These are phyloP conservation scores for Cordyceps cateniannulata DNA, from an alignment of 2,329 filamentous ascomycete species.

Conservation along the genomic window DNA sequence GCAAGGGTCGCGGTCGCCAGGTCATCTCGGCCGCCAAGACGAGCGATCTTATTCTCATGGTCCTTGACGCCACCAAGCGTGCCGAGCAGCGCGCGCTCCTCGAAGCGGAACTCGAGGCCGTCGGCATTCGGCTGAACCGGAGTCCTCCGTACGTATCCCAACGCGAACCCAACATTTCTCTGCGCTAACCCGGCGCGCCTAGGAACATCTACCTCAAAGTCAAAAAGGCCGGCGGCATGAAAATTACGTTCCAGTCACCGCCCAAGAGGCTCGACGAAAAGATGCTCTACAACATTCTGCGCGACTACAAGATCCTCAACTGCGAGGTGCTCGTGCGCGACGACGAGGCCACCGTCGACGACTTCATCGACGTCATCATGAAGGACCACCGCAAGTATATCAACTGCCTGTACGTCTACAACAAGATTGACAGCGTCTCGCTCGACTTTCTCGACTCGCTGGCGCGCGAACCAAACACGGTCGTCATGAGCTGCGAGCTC, in stretches of 20 bases:
- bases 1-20: constrained; percentile 90
- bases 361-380: constrained; percentile 99
- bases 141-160: constrained; percentile 66
- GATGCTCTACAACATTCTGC: constrained; percentile 95
- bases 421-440: constrained; percentile 96
- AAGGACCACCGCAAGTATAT: constrained; percentile 98
- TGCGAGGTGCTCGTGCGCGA: constrained; percentile 93
- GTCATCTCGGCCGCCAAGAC: constrained; percentile 98
- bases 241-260: constrained; percentile 88
- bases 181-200: constrained; percentile 14
- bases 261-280: constrained; percentile 93
- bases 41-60: constrained; percentile 93
- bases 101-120: constrained; percentile 88
- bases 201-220: constrained; percentile 96
- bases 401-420: constrained; percentile 92
- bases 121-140: constrained; percentile 88
- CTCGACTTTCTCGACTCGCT: constrained; percentile 90
- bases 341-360: constrained; percentile 91
- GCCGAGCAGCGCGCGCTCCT: constrained; percentile 86
- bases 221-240: constrained; percentile 97
- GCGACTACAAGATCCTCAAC: constrained; percentile 98
- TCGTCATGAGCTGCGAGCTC: constrained; percentile 95
- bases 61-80: constrained; percentile 92
- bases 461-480: constrained; percentile 86
- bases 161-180: not conserved